Base-by-base conservation (phyloP, 2,329 filamentous ascomycete species). In the Talaromyces rugulosus region DNA sequence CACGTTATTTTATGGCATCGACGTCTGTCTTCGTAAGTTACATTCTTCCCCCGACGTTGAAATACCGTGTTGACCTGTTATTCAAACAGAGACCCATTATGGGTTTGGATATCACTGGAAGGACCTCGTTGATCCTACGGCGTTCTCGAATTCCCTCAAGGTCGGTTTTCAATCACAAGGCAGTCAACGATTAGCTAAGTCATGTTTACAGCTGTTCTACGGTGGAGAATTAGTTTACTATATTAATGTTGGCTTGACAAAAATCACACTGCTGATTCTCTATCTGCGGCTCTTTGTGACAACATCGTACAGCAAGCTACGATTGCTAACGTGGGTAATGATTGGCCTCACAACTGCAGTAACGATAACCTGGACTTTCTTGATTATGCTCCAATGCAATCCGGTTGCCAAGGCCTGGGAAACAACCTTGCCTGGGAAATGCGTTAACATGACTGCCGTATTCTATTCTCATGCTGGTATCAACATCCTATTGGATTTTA, bases 71-170 rank as follows among this genome's bases (percentile, higher is more conserved):
- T 50, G 11, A 50, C 44, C 44, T 50, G n/a, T 47, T 47, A 3
- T 27, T 27, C 16, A 16, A 6, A 50, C 44, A 50, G 44, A 50
- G 44, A 50, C 44, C 9, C n/a, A 50, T 50, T 50, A 50, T 27
- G 44, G 44, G 12, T 50, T 50, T 50, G 44, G 44, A 12, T 50
- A 50, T 18, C 44, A 50, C n/a, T 50, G 44, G 44, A 50, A 50
- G 18, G 44, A 50, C 23, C 44, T 50, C 44, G 44, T 50, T 6
- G 7, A 50, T 50, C 44, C 44, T 11, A 5, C 44, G 11, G 3
- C 7, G 23, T 50, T 50, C 23, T 80, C 80, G 67, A 27, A 55
- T 50, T 50, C 44, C 7, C 44, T 50, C 23, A 27, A 23, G 44
- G 44, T 50, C 23, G 44, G 23, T 50, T 18, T 4, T 27, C 44